Percentiles rank a stretch among this genome's conserved stretches.
Conservation (phyloP, 108 stramenopile genomes). For the Aureococcus anophagefferens region DNA sequence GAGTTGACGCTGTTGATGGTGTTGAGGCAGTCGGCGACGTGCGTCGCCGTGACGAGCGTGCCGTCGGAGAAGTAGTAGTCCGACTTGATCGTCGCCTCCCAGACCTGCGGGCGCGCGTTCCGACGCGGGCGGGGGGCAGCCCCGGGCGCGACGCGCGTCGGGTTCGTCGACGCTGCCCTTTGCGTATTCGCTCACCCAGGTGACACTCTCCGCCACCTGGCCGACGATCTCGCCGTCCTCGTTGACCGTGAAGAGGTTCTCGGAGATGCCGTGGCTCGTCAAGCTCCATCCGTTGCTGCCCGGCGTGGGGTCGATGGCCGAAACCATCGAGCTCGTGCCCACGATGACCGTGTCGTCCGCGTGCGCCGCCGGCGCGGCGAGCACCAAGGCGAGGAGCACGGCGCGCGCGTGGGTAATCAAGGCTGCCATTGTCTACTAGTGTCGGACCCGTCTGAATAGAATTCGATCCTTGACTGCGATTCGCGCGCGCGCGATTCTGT, state of each 20-base stretch:
- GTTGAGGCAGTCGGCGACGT: not conserved
- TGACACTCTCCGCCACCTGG: constrained; percentile 2
- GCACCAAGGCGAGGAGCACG: no score
- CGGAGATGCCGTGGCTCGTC: constrained; percentile 4
- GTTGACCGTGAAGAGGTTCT: constrained; percentile 20
- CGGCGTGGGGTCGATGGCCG: constrained; percentile 7
- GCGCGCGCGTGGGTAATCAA: no score
- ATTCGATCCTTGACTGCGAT: no score
- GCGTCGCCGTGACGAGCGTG: not conserved
- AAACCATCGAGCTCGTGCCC: constrained; percentile 1
- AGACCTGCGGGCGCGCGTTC: no score
- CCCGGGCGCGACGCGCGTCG: no score
- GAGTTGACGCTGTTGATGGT: no score
- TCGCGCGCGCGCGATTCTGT: no score
- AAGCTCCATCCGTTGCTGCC: constrained; percentile 8
- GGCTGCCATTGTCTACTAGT: no score
- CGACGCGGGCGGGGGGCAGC: no score
- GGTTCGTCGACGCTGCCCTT: no score
- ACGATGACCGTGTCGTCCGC: constrained; percentile 7
- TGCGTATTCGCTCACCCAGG: not conserved
- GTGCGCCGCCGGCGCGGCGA: no score
- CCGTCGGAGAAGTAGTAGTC: constrained; percentile 14
- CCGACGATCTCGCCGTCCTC: constrained; percentile 11
- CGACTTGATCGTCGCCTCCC: not conserved
- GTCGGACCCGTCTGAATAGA: no score